Conservation (phyloP, 768 basidiomycete genomes). For the Serendipita sp. region DNA sequence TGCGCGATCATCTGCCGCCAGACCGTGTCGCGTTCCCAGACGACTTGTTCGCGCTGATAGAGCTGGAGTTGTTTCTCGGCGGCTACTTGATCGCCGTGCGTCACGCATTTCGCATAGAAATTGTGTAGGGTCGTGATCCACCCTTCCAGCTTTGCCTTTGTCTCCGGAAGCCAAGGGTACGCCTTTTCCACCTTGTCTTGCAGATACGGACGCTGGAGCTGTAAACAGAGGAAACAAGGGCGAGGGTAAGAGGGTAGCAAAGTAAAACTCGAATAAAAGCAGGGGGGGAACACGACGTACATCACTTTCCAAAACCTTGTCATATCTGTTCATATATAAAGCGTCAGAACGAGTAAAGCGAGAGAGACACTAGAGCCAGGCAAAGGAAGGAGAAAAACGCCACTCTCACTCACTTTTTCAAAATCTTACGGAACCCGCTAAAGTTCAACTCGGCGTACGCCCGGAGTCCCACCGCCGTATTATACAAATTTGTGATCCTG, state of each 20-base stretch:
- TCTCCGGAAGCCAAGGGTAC: slow-evolving; percentile 46
- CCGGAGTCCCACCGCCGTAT: slow-evolving; percentile 56
- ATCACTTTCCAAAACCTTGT: slow-evolving; percentile 76
- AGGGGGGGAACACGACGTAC: slow-evolving; percentile 19
- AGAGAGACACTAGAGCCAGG: slow-evolving; percentile 1
- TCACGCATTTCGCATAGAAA: slow-evolving; percentile 76
- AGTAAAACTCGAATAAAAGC: no score
- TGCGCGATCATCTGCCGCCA: slow-evolving; percentile 92
- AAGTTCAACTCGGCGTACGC: slow-evolving; percentile 87
- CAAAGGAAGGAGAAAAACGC: neutral
- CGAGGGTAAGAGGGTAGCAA: no score
- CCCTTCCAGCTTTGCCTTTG: slow-evolving; percentile 47
- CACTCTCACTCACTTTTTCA: slow-evolving; percentile 64
- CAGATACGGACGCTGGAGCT: slow-evolving; percentile 70
- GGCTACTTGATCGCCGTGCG: slow-evolving; percentile 45
- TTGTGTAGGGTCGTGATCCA: slow-evolving; percentile 44
- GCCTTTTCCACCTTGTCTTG: slow-evolving; percentile 51
- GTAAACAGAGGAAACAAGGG: no score
- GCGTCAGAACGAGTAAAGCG: slow-evolving; percentile 4
- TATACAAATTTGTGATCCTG: slow-evolving; percentile 67
- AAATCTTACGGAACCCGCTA: slow-evolving; percentile 85
- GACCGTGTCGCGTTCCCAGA: slow-evolving; percentile 94
- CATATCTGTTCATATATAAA: slow-evolving; percentile 44
- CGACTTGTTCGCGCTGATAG: slow-evolving; percentile 79
- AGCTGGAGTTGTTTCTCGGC: slow-evolving; percentile 74